Evolutionary conservation across 2,329 filamentous ascomycete genomes (phyloP).

Genomic region (Karstenula rhodostoma): DNA sequence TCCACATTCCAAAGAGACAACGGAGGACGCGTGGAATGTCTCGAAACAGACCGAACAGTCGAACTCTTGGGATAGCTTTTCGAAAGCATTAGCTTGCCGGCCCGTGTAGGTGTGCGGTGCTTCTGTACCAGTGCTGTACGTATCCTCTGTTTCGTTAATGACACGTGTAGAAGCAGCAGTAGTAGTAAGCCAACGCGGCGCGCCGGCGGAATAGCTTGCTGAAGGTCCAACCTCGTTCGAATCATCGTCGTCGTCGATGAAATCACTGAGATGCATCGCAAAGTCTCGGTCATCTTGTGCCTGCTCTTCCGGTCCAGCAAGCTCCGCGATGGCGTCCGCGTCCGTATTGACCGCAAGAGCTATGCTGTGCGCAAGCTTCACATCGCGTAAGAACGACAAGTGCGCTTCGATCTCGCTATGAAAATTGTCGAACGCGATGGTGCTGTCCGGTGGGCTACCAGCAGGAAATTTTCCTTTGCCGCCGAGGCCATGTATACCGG

Average conservation of each 20-base stretch:
- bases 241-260: neutral
- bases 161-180: neutral
- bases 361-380: constrained; percentile 22
- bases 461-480: constrained; percentile 19
- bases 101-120: constrained; percentile 11
- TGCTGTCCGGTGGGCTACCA: constrained; percentile 17
- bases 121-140: neutral
- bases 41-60: constrained; percentile 17
- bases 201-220: neutral
- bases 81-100: constrained; percentile 13
- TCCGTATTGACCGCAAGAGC: constrained; percentile 20
- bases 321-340: constrained; percentile 15
- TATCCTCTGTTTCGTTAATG: neutral
- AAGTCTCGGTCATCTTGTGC: constrained; percentile 10
- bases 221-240: neutral
- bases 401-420: constrained; percentile 17
- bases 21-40: neutral
- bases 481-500: neutral
- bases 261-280: constrained; percentile 13
- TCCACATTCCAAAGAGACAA: constrained; percentile 13
- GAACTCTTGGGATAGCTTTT: constrained; percentile 2
- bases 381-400: constrained; percentile 15
- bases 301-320: constrained; percentile 8
- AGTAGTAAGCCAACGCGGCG: constrained; percentile 1
- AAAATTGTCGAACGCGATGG: constrained; percentile 17